These are phyloP conservation scores for Lunularia cruciata DNA, from an alignment of 225 moss, liverwort and hornwort genomes.

Conservation along the genomic window DNA sequence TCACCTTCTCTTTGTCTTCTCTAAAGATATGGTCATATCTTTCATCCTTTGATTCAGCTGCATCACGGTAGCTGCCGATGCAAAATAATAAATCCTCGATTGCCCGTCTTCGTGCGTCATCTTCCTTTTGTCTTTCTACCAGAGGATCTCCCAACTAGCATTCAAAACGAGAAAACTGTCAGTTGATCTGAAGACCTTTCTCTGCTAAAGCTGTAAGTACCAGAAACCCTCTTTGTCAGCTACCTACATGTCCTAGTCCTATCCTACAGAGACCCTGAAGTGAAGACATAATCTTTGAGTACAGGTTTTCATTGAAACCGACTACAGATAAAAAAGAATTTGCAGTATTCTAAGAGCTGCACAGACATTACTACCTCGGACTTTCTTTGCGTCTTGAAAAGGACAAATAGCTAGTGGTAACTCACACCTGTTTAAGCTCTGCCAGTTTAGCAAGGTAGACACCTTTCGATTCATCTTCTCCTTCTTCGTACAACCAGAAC, in stretches of 20 bases:
- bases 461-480: slow-evolving; percentile 81
- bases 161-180: background rate
- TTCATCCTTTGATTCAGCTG: slow-evolving; percentile 59
- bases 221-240: too few species aligned
- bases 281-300: too few species aligned
- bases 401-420: too few species aligned
- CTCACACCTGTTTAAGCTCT: slow-evolving; percentile 61
- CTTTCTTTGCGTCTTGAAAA: too few species aligned
- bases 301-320: too few species aligned
- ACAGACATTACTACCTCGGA: too few species aligned
- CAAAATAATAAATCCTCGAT: slow-evolving; percentile 54
- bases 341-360: too few species aligned
- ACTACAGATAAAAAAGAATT: too few species aligned
- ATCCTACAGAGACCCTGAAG: too few species aligned
- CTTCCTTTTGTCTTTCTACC: slow-evolving; percentile 61
- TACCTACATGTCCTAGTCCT: too few species aligned
- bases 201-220: background rate
- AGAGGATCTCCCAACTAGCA: slow-evolving; percentile 58
- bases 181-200: background rate
- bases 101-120: slow-evolving; percentile 60
- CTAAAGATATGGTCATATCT: slow-evolving; percentile 65
- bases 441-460: slow-evolving; percentile 76
- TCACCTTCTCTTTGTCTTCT: slow-evolving; percentile 68
- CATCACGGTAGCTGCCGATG: slow-evolving; percentile 66
- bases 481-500: slow-evolving; percentile 91